These are phyloP conservation scores for Penicillium cosmopolitanum DNA, from an alignment of 495 filamentous ascomycete genomes.

Conservation along the genomic window DNA sequence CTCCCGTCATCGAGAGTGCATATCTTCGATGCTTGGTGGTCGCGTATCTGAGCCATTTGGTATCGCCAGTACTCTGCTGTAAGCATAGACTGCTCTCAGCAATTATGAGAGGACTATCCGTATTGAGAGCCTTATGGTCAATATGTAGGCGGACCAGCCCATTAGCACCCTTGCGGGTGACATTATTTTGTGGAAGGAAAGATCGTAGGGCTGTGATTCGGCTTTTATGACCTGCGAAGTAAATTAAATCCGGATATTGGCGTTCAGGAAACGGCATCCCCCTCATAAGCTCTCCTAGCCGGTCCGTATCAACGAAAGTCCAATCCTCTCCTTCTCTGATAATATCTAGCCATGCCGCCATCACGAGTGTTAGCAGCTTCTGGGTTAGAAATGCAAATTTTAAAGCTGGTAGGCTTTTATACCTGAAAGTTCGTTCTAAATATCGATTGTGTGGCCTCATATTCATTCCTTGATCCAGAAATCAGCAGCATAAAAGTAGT, in stretches of 20 bases:
- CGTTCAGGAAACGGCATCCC: not conserved
- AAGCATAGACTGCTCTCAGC: slow-evolving; percentile 10
- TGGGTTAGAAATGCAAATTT: not conserved
- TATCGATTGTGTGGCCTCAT: too few species aligned
- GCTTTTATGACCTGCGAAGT: slow-evolving; percentile 17
- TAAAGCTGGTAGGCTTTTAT: not conserved
- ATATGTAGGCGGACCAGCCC: slow-evolving; percentile 10
- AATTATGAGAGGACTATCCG: slow-evolving; percentile 17
- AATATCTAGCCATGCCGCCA: slow-evolving; percentile 12
- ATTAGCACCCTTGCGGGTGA: slow-evolving; percentile 16
- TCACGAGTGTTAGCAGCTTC: not conserved
- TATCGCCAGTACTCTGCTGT: not conserved
- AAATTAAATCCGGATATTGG: slow-evolving; percentile 17
- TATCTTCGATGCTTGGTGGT: slow-evolving; percentile 6
- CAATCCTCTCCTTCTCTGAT: not conserved
- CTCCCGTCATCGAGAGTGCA: not conserved
- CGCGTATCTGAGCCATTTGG: not conserved
- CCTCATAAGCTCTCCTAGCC: not conserved
- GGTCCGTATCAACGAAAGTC: slow-evolving; percentile 5
- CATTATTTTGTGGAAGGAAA: slow-evolving; percentile 22
- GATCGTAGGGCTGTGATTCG: slow-evolving; percentile 18
- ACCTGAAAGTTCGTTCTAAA: not conserved
- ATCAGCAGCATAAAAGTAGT: too few species aligned
- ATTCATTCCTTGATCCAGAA: too few species aligned
- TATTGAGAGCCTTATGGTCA: slow-evolving; percentile 6